Evolutionary conservation across 371 early-diverging fungal genomes (phyloP).

Genomic region (Funneliformis caledonium): DNA sequence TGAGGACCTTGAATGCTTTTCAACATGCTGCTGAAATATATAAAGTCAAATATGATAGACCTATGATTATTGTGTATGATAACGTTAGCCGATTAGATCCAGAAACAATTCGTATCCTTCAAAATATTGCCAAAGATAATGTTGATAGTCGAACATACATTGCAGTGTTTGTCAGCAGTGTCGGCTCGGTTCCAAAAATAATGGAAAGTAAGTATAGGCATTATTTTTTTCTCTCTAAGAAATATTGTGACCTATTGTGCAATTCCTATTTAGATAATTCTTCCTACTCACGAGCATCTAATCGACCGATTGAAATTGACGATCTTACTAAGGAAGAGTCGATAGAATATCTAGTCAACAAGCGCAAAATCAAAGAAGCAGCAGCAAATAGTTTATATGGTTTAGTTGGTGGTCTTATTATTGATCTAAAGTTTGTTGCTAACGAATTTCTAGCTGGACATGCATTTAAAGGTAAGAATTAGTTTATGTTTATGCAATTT

Average conservation of each 20-base stretch:
- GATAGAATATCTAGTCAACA: constrained; percentile 29
- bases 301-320: background rate
- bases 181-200: constrained; percentile 13
- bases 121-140: constrained; percentile 21
- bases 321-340: constrained; percentile 32
- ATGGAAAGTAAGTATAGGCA: constrained; percentile 27
- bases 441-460: background rate
- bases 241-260: background rate
- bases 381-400: constrained; percentile 32
- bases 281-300: constrained; percentile 22
- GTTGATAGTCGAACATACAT: constrained; percentile 19
- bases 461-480: constrained; percentile 11
- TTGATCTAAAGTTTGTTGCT: background rate
- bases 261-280: background rate
- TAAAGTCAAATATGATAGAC: background rate
- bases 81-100: constrained; percentile 1
- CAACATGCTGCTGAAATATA: background rate
- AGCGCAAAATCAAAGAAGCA: constrained; percentile 12
- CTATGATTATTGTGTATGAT: constrained; percentile 6
- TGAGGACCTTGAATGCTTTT: constrained; percentile 9
- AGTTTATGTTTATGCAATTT: background rate
- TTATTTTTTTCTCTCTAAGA: background rate
- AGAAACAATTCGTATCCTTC: constrained; percentile 3
- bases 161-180: constrained; percentile 29
- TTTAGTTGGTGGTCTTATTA: constrained; percentile 20